Evolutionary conservation across 2,329 filamentous ascomycete genomes (phyloP), one percentile per base, ranked within the genome.

Genomic region (Verticillium alfalfae): DNA sequence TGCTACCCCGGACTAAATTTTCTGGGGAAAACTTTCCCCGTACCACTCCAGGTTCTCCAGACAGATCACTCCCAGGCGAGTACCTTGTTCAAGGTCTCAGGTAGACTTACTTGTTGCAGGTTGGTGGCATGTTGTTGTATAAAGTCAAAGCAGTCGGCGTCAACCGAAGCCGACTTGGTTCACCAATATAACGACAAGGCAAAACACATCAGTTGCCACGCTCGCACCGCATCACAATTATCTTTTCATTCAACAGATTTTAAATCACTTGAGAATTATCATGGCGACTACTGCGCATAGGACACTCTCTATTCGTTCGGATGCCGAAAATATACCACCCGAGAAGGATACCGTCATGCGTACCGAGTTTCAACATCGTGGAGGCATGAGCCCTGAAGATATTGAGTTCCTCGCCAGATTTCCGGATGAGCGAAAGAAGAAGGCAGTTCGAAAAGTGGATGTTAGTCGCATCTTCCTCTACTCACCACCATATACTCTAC

Each of bases 331-430:
- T 2, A 58, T 60, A 34, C 57, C 65, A 10, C 64, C 65, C 8
- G 69, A 71, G 41, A 72, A 73, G 55, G 58, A 64, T 18, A 63
- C 61, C 0, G 62, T 64, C 8, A 59, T 63, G n/a, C 71, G 72
- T 36, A 52, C 59, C 8, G 71, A 73, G 58, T 62, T 65, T 15
- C 59, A 65, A 10, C 57, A 49, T 18, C 39, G 61, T 5, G 64
- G 63, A 26, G 56, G 58, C 18, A 63, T 69, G 56, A 62, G 64
- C 16, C 56, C 63, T 0, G 73, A 73, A 12, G 74, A 75, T 63
- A 61, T 65, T 5, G 69, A 70, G 15, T 75, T 75, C 22, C 68
- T 74, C 1, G 62, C 66, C 13, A 69, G 66, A 38, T 75, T 73
- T 58, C 65, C 71, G 0, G 67, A 70, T 3, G 67, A 73, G 3